Evolutionary conservation across 371 early-diverging fungal genomes (phyloP), one percentile per base, ranked within the genome.

Genomic region (Mortierella sp.): DNA sequence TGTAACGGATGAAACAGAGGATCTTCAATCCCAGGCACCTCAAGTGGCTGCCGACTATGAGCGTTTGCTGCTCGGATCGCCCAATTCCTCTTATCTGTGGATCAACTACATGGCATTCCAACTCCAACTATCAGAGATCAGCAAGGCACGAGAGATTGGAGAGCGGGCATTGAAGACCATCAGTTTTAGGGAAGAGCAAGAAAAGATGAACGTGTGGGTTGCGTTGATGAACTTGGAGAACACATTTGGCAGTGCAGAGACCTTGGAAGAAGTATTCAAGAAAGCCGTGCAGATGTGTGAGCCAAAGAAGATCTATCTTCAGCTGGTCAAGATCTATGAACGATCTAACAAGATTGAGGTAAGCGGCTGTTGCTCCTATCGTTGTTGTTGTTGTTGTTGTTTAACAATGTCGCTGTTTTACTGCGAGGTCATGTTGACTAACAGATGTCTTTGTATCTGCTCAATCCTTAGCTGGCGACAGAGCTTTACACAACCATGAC

Each of bases 101-200:
- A 94, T 98, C 72, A 94, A 96, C 81, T 98, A 94, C 78, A 98
- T 98, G 98, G 96, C 98, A 5, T 94, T 93, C 84, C 94, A 94
- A 63, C 83, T 97, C 6, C 90, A 96, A 61, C 81, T 96, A 61
- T 91, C 93, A 2, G 95, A 96, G 74, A 87, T 98, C 43, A 91
- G 84, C 24, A 94, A 94, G 68, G 98, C 98, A 8, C 93, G 98
- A 38, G 89, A 88, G 53, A 90, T 98, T 56, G 97, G 93, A 50
- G 94, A 97, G 70, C 90, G 96, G 47, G 99, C 97, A 3, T 81
- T 98, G 60, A 93, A 92, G 82, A 90, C 91, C n/a, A 98, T 98
- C 65, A 87, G 85, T 61, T 94, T 91, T 83, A 83, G 96, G 53
- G 97, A 97, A 78, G 95, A 95, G 71, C 91, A 92, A 79, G 99